Conservation (phyloP, 345 rosid genomes). For the Citrus trifoliata region DNA sequence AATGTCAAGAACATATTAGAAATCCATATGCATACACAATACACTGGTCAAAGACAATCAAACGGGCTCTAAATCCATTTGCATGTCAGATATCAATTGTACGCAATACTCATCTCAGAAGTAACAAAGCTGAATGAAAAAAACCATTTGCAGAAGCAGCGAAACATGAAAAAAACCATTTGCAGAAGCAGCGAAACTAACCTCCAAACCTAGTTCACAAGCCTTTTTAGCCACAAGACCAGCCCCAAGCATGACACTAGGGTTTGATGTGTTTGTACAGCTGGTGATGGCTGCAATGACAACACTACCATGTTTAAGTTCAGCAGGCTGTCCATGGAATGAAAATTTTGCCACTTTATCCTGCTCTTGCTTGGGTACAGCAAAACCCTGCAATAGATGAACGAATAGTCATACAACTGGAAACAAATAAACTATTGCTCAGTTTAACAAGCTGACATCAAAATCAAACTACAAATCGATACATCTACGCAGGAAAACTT, state of each 20-base stretch:
- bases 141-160: not conserved
- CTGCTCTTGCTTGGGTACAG: constrained; percentile 63
- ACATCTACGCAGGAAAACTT: not conserved
- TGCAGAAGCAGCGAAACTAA: constrained; percentile 20
- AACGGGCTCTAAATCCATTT: not conserved
- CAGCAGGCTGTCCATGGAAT: constrained; percentile 60
- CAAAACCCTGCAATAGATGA: constrained; percentile 54
- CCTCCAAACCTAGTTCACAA: constrained; percentile 64
- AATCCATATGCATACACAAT: not conserved
- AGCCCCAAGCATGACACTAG: constrained; percentile 85
- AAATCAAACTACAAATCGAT: not conserved
- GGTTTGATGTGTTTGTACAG: constrained; percentile 79
- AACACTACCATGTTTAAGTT: constrained; percentile 71
- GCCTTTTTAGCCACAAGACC: constrained; percentile 82
- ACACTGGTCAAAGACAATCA: not conserved
- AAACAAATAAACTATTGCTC: not conserved
- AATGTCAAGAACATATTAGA: not conserved
- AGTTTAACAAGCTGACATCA: not conserved
- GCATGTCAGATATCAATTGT: not conserved
- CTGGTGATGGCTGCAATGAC: constrained; percentile 85
- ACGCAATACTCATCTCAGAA: not conserved
- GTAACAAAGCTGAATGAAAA: not conserved
- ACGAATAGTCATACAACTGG: not conserved
- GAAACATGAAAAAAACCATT: constrained; percentile 6
- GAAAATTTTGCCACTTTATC: constrained; percentile 54